Conservation (phyloP, 345 rosid genomes). For the Excoecaria cochinchinensis region DNA sequence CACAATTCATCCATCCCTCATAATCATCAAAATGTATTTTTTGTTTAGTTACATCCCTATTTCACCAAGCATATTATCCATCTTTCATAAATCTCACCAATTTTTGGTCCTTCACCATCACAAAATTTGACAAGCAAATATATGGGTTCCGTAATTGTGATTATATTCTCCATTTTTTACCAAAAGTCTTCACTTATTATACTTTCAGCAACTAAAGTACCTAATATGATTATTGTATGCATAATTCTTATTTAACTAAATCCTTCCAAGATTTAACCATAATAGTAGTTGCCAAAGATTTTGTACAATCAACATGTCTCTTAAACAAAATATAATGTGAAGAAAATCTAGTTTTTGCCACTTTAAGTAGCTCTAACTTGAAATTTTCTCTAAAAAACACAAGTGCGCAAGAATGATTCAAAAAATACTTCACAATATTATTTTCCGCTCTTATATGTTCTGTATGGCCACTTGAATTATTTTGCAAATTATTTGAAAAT, state of each 20-base stretch:
- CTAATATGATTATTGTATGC: neutral
- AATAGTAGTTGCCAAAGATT: neutral
- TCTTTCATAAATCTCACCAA: conserved; percentile 4
- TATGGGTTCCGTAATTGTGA: neutral
- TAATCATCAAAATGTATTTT: neutral
- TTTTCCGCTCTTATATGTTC: neutral
- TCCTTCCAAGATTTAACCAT: neutral
- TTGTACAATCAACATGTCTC: neutral
- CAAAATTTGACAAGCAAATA: conserved; percentile 2
- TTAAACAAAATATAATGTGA: neutral
- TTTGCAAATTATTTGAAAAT: neutral
- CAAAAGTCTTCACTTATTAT: neutral
- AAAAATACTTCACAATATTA: neutral
- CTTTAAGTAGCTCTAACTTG: neutral
- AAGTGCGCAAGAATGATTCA: neutral
- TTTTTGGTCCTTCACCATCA: neutral
- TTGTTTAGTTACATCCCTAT: neutral
- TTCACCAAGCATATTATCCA: conserved; percentile 3
- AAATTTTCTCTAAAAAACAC: neutral
- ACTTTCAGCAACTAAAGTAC: neutral
- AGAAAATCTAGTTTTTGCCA: neutral
- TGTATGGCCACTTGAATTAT: neutral
- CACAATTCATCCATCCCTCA: neutral
- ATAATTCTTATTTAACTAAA: neutral
- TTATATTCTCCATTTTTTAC: neutral